phyloP scores from a whole-genome alignment of 1,284 basidiomycete species.

The Trichosporon coremiiforme region DNA sequence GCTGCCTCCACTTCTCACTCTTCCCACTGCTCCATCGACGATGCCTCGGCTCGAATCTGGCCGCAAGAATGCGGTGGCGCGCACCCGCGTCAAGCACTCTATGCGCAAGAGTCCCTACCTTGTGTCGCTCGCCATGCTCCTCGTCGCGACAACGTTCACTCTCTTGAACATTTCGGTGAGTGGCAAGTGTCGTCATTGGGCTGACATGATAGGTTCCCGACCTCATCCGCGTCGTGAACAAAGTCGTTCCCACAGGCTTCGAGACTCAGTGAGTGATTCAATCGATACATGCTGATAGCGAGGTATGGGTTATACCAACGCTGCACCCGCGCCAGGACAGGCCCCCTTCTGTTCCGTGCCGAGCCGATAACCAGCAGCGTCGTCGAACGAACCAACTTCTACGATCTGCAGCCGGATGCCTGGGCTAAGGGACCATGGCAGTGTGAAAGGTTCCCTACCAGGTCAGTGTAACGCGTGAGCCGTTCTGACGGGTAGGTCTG shows the following conservation, averaged over 20 bases:
- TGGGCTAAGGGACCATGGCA: constrained; percentile 26
- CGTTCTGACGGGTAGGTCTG: constrained; percentile 42
- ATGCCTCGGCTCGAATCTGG: constrained; percentile 21
- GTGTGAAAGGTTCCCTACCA: constrained; percentile 52
- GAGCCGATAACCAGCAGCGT: constrained; percentile 34
- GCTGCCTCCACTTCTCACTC: constrained; percentile 18
- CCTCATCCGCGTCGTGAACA: constrained; percentile 47
- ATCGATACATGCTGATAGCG: neutral
- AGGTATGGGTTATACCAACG: constrained; percentile 56
- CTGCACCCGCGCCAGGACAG: constrained; percentile 44
- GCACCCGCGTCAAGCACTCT: constrained; percentile 38
- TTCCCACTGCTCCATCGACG: constrained; percentile 20
- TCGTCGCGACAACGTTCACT: constrained; percentile 50
- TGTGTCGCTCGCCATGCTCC: constrained; percentile 49
- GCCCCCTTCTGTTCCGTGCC: constrained; percentile 41
- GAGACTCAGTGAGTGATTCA: constrained; percentile 49
- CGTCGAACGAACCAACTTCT: neutral
- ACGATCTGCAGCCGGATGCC: constrained; percentile 9
- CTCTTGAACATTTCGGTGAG: constrained; percentile 53
- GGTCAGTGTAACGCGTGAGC: constrained; percentile 34
- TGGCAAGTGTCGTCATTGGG: neutral
- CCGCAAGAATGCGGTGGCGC: neutral
- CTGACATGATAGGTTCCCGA: constrained; percentile 41
- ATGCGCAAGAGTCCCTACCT: constrained; percentile 54
- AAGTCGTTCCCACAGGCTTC: constrained; percentile 49